These are phyloP conservation scores for Paramecium tetraurelia DNA, from an alignment of 73 alveolate genomes.

Conservation along the genomic window DNA sequence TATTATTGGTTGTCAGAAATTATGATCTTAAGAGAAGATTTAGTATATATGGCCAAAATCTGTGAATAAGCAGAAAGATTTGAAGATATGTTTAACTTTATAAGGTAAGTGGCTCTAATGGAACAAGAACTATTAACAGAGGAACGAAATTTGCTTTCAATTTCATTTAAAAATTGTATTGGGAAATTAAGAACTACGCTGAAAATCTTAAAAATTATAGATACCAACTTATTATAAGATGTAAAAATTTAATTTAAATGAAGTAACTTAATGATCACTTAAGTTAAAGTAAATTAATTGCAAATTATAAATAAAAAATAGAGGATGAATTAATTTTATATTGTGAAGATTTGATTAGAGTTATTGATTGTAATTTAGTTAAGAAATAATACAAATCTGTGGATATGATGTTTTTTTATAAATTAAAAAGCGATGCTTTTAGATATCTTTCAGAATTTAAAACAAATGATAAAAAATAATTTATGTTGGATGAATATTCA, in stretches of 20 bases:
- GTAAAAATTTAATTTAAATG: neutral
- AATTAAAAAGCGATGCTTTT: constrained; percentile 91
- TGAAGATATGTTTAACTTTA: constrained; percentile 73
- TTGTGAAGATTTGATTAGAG: constrained; percentile 74
- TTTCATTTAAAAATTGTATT: constrained; percentile 76
- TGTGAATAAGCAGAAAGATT: constrained; percentile 74
- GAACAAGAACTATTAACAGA: constrained; percentile 72
- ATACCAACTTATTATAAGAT: neutral
- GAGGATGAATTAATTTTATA: constrained; percentile 74
- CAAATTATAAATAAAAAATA: constrained; percentile 74
- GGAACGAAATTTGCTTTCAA: constrained; percentile 78
- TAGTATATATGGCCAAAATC: constrained; percentile 63
- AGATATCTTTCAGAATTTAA: constrained; percentile 90
- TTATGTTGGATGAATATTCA: constrained; percentile 72
- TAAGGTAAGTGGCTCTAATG: constrained; percentile 59
- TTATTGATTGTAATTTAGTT: constrained; percentile 51
- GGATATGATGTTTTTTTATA: constrained; percentile 80
- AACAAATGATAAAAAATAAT: constrained; percentile 71
- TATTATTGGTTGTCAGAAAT: neutral
- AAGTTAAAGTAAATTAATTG: constrained; percentile 40
- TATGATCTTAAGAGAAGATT: constrained; percentile 51
- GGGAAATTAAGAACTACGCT: constrained; percentile 77
- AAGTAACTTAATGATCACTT: neutral
- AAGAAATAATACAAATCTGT: constrained; percentile 54
- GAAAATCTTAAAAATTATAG: constrained; percentile 54